A percentile compares a stretch with the other conserved stretches of the same genome.
phyloP scores from a whole-genome alignment of 2,329 filamentous ascomycete species.

The Sarocladiaceae sp. region DNA sequence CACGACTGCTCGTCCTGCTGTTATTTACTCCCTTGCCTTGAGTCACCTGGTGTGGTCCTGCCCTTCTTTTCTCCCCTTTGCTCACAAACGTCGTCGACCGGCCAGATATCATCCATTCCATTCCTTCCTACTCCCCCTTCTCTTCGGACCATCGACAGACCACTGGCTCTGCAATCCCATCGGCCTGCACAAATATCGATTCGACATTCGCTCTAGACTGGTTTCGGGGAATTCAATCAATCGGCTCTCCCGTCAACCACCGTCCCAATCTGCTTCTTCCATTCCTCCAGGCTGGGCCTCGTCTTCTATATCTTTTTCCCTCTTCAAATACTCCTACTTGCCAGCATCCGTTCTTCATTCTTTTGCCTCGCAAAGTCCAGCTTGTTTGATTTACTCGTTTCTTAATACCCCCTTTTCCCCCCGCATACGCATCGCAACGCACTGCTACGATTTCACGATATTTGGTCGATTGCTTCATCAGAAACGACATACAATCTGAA shows the following conservation, averaged over 20 bases:
- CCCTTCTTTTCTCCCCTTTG: not conserved
- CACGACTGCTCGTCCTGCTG: not conserved
- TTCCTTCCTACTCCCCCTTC: not conserved
- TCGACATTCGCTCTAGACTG: no score
- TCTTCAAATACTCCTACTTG: no score
- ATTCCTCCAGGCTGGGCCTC: slow-evolving; percentile 10
- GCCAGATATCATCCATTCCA: no score
- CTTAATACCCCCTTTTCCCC: no score
- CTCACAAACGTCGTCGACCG: no score
- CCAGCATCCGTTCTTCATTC: not conserved
- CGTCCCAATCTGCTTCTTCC: not conserved
- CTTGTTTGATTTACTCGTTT: no score
- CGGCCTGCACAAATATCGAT: no score
- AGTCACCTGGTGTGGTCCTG: slow-evolving; percentile 7
- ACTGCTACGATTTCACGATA: no score
- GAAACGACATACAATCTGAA: not conserved
- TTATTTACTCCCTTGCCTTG: not conserved
- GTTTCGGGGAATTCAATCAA: not conserved
- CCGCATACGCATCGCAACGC: no score
- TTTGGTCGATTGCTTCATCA: no score
- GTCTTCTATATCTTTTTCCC: not conserved
- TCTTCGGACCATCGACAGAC: not conserved
- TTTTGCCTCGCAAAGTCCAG: not conserved
- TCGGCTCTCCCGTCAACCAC: not conserved
- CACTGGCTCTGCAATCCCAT: not conserved